A percentile compares a stretch with the other conserved stretches of the same genome.
Evolutionary conservation across 345 rosid genomes (phyloP).

Genomic region (Euphorbia peplus): DNA sequence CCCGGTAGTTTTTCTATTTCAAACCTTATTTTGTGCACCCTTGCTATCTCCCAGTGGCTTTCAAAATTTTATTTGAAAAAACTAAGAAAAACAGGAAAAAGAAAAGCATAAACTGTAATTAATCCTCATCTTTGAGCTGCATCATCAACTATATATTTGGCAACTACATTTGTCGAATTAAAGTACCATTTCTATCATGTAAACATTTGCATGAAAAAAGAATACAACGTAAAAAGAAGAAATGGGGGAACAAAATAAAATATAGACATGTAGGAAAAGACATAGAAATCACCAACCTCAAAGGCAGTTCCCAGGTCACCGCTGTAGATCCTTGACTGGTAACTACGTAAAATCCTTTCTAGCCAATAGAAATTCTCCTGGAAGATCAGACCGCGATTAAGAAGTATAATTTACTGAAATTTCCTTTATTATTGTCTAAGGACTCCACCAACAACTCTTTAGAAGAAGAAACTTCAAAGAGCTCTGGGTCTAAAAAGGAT

Average conservation of each 20-base stretch:
- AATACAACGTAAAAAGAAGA: neutral
- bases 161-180: neutral
- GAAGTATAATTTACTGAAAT: neutral
- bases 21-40: neutral
- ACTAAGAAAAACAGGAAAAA: neutral
- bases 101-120: neutral
- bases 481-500: neutral
- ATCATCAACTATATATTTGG: constrained; percentile 1
- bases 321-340: constrained; percentile 76
- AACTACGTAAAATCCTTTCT: constrained; percentile 63
- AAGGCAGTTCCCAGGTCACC: constrained; percentile 56
- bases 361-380: constrained; percentile 60
- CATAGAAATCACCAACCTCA: constrained; percentile 44
- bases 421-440: neutral
- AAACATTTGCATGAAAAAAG: neutral
- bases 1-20: neutral
- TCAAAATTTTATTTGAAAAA: neutral
- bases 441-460: neutral
- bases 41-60: constrained; percentile 1
- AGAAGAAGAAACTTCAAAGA: constrained; percentile 1
- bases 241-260: neutral
- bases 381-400: constrained; percentile 15
- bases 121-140: neutral
- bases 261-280: constrained; percentile 11
- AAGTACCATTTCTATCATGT: neutral